Evolutionary conservation across 768 basidiomycete genomes (phyloP), one percentile per base, ranked within the genome.

Genomic region (Auricularia sp.): DNA sequence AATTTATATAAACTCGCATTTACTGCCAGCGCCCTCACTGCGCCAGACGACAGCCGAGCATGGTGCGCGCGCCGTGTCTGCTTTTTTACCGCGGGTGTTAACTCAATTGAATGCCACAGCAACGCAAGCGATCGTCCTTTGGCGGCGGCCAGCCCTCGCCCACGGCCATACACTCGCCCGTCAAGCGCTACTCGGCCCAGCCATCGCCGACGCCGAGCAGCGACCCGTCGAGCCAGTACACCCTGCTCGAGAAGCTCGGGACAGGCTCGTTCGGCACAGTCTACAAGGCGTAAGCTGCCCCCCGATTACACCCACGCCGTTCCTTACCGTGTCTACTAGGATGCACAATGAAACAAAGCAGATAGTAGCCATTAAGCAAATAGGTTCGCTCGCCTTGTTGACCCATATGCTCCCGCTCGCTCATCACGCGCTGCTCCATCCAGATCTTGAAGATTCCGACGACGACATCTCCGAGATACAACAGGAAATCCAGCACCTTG

Each of bases 381-480:
- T 99, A 73, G 92, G 93, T 91, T 70, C 68, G 88, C 75, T 58
- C 61, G 36, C 29, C 61, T 60, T 42, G 66, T 44, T 61, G 64
- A 36, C 53, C 60, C 21, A 58, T 51, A 66, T 61, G 64, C 16
- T 61, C 53, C 64, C 64, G 66, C 56, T 70, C 51, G 56, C 42
- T 63, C 12, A 33, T 60, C 36, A 58, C 33, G 36, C 16, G 5
- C 51, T 12, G 36, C 36, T 59, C 47, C 18, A 51, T 12, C 18
- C 71, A 96, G 96, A 98, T 78, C 81, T 99, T 66, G 97, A 99
- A 76, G 92, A 97, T 75, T 93, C 94, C 33, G 95, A 98, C 75
- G 97, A 99, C 72, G 97, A 98, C 74, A 98, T 99, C 68, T 87
- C 91, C 18, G 97, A 99, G 76, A 99, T 99, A 61, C 97, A 99